Percentiles rank a stretch among this genome's conserved stretches.
phyloP scores from a whole-genome alignment of 2,329 filamentous ascomycete genomes.

The Fusarium setosum region DNA sequence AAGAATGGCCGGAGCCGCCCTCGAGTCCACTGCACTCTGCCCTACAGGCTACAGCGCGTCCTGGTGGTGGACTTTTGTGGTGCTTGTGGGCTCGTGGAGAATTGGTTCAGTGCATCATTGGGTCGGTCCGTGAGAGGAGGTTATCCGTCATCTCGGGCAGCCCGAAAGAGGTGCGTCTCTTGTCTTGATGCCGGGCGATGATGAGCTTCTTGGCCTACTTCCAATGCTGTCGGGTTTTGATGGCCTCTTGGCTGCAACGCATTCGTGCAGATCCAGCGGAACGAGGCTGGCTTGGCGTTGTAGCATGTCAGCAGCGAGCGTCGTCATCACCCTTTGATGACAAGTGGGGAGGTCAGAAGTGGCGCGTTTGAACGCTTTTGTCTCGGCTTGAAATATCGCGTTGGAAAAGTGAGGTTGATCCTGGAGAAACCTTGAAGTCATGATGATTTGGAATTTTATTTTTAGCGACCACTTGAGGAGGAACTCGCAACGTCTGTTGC shows the following conservation, averaged over 20 bases:
- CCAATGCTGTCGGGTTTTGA: slow-evolving; percentile 17
- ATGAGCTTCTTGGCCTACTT: slow-evolving; percentile 14
- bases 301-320: slow-evolving; percentile 7
- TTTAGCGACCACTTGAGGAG: not conserved
- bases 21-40: slow-evolving; percentile 28
- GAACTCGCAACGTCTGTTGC: not conserved
- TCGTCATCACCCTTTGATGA: slow-evolving; percentile 13
- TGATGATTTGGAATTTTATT: not conserved
- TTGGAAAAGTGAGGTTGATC: not conserved
- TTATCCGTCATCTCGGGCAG: slow-evolving; percentile 27
- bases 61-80: not conserved
- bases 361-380: not conserved
- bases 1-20: slow-evolving; percentile 24
- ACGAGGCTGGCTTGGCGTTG: not conserved
- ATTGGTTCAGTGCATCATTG: not conserved
- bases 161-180: slow-evolving; percentile 13
- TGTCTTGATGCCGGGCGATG: slow-evolving; percentile 1
- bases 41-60: slow-evolving; percentile 14
- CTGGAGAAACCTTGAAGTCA: not conserved
- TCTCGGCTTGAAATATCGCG: not conserved
- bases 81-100: not conserved
- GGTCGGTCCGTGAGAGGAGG: not conserved
- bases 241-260: slow-evolving; percentile 30
- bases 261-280: slow-evolving; percentile 4
- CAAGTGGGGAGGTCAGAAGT: not conserved